Evolutionary conservation across 441 rosid species (phyloP).

Genomic region (Gossypium schwendimanii): DNA sequence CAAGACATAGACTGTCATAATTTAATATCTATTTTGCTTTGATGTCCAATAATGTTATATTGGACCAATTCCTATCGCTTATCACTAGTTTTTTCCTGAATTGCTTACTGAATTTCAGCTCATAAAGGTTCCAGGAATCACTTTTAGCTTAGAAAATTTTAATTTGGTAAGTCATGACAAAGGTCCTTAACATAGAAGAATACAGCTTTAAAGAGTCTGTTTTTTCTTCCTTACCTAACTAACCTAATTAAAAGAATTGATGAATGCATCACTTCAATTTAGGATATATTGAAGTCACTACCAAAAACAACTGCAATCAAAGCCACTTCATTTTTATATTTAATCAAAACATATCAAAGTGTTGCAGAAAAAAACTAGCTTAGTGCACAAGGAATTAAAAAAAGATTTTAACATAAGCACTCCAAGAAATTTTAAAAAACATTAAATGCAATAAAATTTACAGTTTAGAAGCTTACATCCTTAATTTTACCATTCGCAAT

Average conservation of each 20-base stretch:
- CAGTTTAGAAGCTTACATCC: neutral
- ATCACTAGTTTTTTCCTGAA: neutral
- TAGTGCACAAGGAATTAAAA: neutral
- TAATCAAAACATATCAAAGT: neutral
- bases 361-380: neutral
- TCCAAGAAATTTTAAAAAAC: neutral
- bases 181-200: neutral
- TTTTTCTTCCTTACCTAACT: neutral
- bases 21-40: neutral
- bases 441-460: neutral
- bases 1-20: neutral
- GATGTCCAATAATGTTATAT: neutral
- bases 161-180: neutral
- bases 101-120: neutral
- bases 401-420: neutral
- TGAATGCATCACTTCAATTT: neutral
- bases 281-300: neutral
- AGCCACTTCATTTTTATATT: neutral
- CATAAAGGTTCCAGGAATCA: neutral
- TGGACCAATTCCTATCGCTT: neutral
- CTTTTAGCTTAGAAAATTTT: neutral
- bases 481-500: slow-evolving; percentile 6
- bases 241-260: neutral
- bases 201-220: neutral
- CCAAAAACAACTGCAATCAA: neutral